Evolutionary conservation across 352 stramenopile genomes (phyloP).

Genomic region (Globisporangium recalcitrans): DNA sequence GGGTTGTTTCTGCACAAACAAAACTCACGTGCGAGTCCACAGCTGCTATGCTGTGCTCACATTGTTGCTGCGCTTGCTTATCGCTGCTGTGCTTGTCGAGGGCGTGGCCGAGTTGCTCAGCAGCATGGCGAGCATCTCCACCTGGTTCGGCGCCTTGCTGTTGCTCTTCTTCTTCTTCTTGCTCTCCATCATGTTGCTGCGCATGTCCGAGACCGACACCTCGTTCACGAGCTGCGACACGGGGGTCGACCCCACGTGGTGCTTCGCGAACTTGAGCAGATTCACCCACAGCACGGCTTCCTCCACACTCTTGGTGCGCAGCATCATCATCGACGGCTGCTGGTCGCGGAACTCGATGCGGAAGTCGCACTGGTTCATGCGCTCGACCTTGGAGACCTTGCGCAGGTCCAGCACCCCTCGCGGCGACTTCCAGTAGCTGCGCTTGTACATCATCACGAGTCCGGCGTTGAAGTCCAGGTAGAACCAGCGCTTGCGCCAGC

Average conservation of each 20-base stretch:
- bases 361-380: constrained; percentile 69
- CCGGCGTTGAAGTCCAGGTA: constrained; percentile 74
- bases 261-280: constrained; percentile 59
- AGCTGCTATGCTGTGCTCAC: constrained; percentile 10
- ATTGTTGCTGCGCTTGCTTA: constrained; percentile 2
- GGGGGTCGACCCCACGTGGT: constrained; percentile 28
- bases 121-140: constrained; percentile 39
- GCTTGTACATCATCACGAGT: constrained; percentile 75
- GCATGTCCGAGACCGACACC: constrained; percentile 17
- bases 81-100: constrained; percentile 5
- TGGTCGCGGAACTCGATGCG: constrained; percentile 54
- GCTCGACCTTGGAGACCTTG: constrained; percentile 50
- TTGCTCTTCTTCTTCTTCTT: constrained; percentile 31
- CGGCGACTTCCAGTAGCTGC: constrained; percentile 80
- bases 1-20: neutral
- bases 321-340: constrained; percentile 41
- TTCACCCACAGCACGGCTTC: constrained; percentile 75
- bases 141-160: constrained; percentile 23
- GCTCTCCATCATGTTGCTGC: constrained; percentile 25
- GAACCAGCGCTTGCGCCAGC: constrained; percentile 80
- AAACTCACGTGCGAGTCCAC: neutral
- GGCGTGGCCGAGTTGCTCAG: constrained; percentile 27
- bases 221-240: constrained; percentile 17
- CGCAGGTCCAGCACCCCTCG: constrained; percentile 68
- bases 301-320: constrained; percentile 51